Evolutionary conservation across 257 asterid species (phyloP), one percentile per base, ranked within the genome.

Genomic region (Striga asiatica): DNA sequence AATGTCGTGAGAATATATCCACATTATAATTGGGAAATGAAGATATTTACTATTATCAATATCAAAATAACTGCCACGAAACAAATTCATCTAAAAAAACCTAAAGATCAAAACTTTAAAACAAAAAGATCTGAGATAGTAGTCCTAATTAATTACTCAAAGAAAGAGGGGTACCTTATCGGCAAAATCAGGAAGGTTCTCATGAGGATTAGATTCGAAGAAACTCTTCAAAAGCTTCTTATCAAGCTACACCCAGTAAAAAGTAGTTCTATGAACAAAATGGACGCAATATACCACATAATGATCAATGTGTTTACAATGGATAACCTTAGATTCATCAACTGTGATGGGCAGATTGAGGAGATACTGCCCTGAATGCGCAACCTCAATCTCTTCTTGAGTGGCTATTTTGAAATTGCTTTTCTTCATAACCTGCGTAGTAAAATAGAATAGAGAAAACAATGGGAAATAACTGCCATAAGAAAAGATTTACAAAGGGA

Each of bases 271-370:
- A 34, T 61, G 38, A 68, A 61, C 23, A 23, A 39, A 57, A 65
- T 41, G 39, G 20, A 35, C 8, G 23, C 42, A 32, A 39, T 5
- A 50, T 18, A 47, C 50, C 58, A 3, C 35, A 38, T 24, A 27
- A 16, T 25, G 16, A 66, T 28, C 24, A 56, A 32, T 29, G 38
- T 46, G 50, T 53, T 19, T 34, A 41, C 32, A 62, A 20, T 21
- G 54, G 58, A 61, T 54, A 43, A 87, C 98, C 97, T 91, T 91
- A 46, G 94, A 80, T 56, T 84, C 97, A 73, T 91, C 97, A 27
- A 91, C 97, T 31, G 79, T 56, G 58, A 91, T 91, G 34, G 98
- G 98, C 72, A 91, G 95, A 76, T 91, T 80, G 54, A 91, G 87
- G 51, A 91, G 98, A 82, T 91, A 91, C 54, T 91, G 94, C 54